Evolutionary conservation across 495 filamentous ascomycete species (phyloP).

Genomic region (Aspergillus affinis): DNA sequence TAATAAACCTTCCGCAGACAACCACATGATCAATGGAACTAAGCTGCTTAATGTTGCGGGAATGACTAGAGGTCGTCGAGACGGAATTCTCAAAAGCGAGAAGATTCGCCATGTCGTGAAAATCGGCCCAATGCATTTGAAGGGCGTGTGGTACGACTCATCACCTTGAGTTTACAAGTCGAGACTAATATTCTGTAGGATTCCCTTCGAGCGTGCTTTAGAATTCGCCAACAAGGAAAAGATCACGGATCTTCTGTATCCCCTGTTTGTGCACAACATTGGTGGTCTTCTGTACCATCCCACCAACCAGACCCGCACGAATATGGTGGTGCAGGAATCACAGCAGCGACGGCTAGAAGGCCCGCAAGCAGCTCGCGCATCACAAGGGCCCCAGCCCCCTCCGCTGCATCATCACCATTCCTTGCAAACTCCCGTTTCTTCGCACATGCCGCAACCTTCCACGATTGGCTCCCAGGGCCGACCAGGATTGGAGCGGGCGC

Average conservation of each 20-base stretch:
- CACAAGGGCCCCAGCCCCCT: constrained; percentile 64
- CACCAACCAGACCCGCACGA: constrained; percentile 77
- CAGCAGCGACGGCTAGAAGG: constrained; percentile 66
- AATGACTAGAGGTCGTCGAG: constrained; percentile 93
- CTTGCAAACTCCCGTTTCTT: constrained; percentile 65
- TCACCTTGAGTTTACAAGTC: not conserved
- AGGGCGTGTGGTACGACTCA: constrained; percentile 87
- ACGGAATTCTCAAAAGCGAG: constrained; percentile 97
- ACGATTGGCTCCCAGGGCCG: constrained; percentile 77
- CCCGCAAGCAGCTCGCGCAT: constrained; percentile 33
- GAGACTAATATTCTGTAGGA: constrained; percentile 56
- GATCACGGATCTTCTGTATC: constrained; percentile 93
- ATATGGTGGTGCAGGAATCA: constrained; percentile 83
- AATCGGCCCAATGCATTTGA: constrained; percentile 98
- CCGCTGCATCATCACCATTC: constrained; percentile 79
- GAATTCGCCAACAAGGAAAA: constrained; percentile 99
- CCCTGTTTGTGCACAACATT: constrained; percentile 97
- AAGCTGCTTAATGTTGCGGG: constrained; percentile 96
- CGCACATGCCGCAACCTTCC: constrained; percentile 66
- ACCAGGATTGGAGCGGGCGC: constrained; percentile 74
- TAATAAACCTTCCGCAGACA: constrained; percentile 59
- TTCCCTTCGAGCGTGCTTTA: constrained; percentile 92
- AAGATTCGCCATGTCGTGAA: constrained; percentile 97
- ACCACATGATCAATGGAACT: constrained; percentile 99
- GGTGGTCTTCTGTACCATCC: constrained; percentile 92